Evolutionary conservation across 192 early-diverging fungal species (phyloP), one percentile per base, ranked within the genome.

Genomic region (Dissophora globulifera): DNA sequence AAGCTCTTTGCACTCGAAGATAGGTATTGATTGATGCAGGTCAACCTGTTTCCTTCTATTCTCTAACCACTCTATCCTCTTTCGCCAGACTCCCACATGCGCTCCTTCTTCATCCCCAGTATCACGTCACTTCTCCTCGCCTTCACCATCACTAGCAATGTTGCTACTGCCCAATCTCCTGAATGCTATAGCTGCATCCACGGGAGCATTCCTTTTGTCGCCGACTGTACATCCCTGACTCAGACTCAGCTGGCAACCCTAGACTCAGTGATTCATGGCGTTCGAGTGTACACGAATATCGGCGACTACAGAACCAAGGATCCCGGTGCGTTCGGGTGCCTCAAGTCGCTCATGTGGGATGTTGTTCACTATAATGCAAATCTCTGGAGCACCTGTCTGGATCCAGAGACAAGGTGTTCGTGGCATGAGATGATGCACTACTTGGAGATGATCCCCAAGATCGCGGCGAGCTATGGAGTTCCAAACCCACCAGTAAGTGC

Each of bases 341-440:
- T 72, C 22, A 20, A 17, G 11, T 43, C 60, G 17, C 15, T 72
- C 38, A 72, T 72, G 69, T 72, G 69, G 69, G 61, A 72, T 30
- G 43, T 62, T 15, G 60, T 72, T 23, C 35, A 63, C 23, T 72
- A 72, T 40, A 62, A 50, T 59, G 69, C 46, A 2, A 48, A 23
- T 19, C 40, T 72, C 25, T 72, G 69, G 69, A 25, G 59, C 22
- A 8, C 26, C 7, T 72, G 69, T 27, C 48, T 72, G 22, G 35
- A 72, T 15, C 68, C 68, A 0, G 35, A 13, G 2, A 29, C 46
- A 4, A 38, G 31, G 1, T 72, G 69, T 42, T 17, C 61, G 13
- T 72, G 69, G 69, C 3, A 26, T 8, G 69, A 72, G 53, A 72
- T 72, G 69, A 58, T 63, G 54, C 59, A 62, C 1, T 72, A 63